Base-by-base conservation (phyloP, 495 filamentous ascomycete species). In the Penicillium canariense region DNA sequence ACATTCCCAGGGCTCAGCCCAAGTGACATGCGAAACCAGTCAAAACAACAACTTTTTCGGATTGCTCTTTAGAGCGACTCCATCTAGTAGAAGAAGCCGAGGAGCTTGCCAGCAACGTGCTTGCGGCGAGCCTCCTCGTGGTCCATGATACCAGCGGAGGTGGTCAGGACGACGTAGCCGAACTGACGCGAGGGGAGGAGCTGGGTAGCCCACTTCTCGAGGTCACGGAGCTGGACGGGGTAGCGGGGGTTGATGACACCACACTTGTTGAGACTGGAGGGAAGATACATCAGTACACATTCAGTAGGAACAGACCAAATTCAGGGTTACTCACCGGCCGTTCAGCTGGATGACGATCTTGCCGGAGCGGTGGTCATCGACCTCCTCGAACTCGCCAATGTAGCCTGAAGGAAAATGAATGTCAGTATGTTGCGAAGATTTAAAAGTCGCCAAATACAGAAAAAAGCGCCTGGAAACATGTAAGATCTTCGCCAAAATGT, bases 301-400 rank as follows among this genome's bases (percentile, higher is more conserved):
- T 15, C 28, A 43, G 17, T 4, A 7, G n/a, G 9, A 36, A 7
- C 10, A 0, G 23, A 36, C 9, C 15, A 26, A 25, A 11, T 4
- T n/a, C 2, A 7, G 18, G 20, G 15, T 32, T 31, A 67, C 63
- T 51, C 71, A 80, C 78, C 86, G 87, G 70, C 87, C 86, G 77
- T 89, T 94, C 60, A 96, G 87, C 80, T 96, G 90, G 77, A 96
- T 91, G 68, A 96, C 90, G 61, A 97, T 95, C 85, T 96, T 96
- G 82, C 91, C 94, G 70, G 90, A 91, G 69, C 94, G 90, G 86
- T 98, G 94, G 81, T 98, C 91, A 71, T 98, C 94, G 67, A 98
- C 89, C 80, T 97, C 91, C 84, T 97, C 95, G 77, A 97, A 98
- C 80, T 97, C 95, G 80, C 93, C 94, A 76, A 98, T 97, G 82